These are phyloP conservation scores for Diplotaxis tenuifolia DNA, from an alignment of 345 rosid species.

Conservation along the genomic window DNA sequence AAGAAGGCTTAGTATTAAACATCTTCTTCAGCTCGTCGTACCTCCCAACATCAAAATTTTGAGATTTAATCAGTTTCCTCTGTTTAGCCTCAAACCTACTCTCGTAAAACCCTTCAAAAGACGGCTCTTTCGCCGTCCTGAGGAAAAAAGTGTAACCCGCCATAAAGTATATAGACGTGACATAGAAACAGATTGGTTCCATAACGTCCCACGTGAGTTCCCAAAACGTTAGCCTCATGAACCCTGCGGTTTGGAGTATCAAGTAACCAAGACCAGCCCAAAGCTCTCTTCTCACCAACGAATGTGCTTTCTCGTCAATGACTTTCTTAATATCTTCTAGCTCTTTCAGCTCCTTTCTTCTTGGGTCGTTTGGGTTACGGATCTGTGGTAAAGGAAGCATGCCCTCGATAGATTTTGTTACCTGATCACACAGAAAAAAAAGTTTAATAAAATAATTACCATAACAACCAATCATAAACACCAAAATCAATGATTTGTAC, in stretches of 20 bases:
- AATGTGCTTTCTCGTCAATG: constrained; percentile 58
- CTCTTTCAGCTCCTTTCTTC: constrained; percentile 59
- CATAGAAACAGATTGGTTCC: constrained; percentile 95
- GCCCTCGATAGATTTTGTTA: constrained; percentile 63
- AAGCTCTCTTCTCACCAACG: constrained; percentile 62
- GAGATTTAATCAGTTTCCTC: constrained; percentile 50
- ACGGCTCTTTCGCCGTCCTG: constrained; percentile 75
- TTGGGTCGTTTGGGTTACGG: constrained; percentile 48
- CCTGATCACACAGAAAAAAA: constrained; percentile 48
- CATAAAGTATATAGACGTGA: constrained; percentile 70
- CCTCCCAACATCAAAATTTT: constrained; percentile 54
- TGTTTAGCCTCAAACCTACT: constrained; percentile 68
- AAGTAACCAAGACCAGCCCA: constrained; percentile 71
- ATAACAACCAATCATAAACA: background rate
- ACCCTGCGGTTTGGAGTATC: constrained; percentile 70
- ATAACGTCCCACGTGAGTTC: constrained; percentile 98
- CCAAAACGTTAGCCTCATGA: constrained; percentile 98
- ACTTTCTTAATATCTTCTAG: constrained; percentile 51
- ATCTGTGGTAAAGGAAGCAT: constrained; percentile 57
- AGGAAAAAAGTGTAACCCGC: constrained; percentile 82
- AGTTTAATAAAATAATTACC: constrained; percentile 29
- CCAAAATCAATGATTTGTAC: constrained; percentile 35
- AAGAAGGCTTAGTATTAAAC: constrained; percentile 35
- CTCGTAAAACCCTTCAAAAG: constrained; percentile 80
- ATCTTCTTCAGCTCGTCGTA: constrained; percentile 55